Base-by-base conservation (phyloP, 495 filamentous ascomycete species). In the Penicillium flavigenum region DNA sequence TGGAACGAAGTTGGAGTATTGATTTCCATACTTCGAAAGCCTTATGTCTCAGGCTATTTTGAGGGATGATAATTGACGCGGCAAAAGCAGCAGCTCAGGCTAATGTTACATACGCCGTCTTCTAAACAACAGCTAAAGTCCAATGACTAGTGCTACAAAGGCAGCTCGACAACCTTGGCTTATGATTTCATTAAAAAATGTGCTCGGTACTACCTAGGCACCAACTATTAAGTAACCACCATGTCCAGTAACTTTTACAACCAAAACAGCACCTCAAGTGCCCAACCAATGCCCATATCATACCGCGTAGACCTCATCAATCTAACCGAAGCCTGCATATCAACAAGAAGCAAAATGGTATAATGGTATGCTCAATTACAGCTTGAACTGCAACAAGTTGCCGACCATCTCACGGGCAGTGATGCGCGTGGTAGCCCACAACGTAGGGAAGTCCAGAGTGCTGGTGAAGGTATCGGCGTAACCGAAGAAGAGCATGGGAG, bases 401-500 rank as follows among this genome's bases (percentile, higher is more conserved):
- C 61, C 65, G 24, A 90, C 72, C 83, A 92, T 93, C 77, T 91
- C 83, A 32, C 83, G 72, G 8, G 69, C 88, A 1, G 89, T 95
- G 44, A 91, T 74, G 59, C 75, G 79, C 27, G 81, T 80, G 17
- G 87, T 95, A 58, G 83, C 82, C 88, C 88, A 93, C 59, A 95
- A 70, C 22, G 90, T 93, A 5, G 79, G 82, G 70, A 92, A 78
- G 67, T 94, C 89, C 52, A 92, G 77, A 6, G 88, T 92, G 67
- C 84, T 88, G 48, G 78, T 82, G 57, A 93, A 79, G 55, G 81
- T 84, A 77, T 94, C 90, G 60, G 89, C 87, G 67, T 86, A 92
- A 17, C 90, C 90, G 73, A 95, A 94, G 72, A 86, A 85, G 27
- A 95, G 76, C 90, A 95, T 94, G 58, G 86, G 87, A 51, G 90